Evolutionary conservation across 2,329 filamentous ascomycete species (phyloP), one percentile per base, ranked within the genome.

Genomic region (Neopestalotiopsis sp.): DNA sequence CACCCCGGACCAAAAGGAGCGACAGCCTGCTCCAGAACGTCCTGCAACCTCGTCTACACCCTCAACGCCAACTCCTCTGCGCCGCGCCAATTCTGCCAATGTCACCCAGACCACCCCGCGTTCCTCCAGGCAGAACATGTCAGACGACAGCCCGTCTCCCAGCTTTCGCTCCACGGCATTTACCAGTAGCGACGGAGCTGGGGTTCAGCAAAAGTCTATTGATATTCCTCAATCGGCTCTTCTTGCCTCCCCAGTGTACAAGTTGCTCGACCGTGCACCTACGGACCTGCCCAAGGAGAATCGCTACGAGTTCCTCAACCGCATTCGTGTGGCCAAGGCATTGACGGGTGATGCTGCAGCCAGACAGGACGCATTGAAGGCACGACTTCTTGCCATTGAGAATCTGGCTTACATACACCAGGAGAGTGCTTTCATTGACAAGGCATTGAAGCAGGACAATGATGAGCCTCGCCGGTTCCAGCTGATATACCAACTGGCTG

Each of bases 401-500:
- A 99, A 98, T 75, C 81, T 99, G 71, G 94, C 94, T 2, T 98
- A 97, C 78, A 93, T 98, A 67, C 92, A 97, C 73, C 87, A 88
- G 2, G 97, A 99, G 76, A 83, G 87, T 4, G 89, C 90, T n/a
- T 97, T 99, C 75, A 86, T 94, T 59, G 92, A 95, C 71, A 95
- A 94, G 79, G 89, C 98, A 57, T 86, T 97, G 65, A 93, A 93
- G 72, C 91, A 95, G 73, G 97, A 99, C 77, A 89, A 90, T 49
- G 95, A 98, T 75, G 94, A 97, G 79, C 94, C 95, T 2, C 91
- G 95, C 70, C 90, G 94, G 65, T 92, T 94, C 71, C 96, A 99
- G 79, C 86, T 99, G 30, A 91, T 94, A 3, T 97, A 97, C 76
- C 97, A 99, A 80, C 88, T 99, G 49, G 93, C 94, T 20, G 95